These are phyloP conservation scores for Dipodascopsis uninucleata DNA, from an alignment of 805 yeast species.

Conservation along the genomic window DNA sequence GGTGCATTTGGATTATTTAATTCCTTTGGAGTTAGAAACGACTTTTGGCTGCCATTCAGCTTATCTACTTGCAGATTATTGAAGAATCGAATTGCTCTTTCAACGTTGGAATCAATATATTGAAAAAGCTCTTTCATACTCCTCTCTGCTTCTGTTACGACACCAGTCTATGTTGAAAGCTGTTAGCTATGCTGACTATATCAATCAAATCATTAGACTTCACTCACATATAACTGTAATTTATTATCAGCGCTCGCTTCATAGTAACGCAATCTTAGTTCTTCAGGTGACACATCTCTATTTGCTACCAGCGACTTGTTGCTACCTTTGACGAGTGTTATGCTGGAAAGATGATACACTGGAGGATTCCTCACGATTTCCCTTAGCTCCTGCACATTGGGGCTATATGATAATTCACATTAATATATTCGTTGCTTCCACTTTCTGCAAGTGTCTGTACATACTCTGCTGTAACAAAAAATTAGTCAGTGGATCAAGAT, in stretches of 20 bases:
- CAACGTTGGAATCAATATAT: no score
- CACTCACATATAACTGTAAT: conserved; percentile 8
- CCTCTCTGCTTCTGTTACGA: no score
- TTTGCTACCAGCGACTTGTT: conserved; percentile 5
- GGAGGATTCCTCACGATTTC: conserved; percentile 8
- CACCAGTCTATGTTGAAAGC: not conserved
- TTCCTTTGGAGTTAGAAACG: no score
- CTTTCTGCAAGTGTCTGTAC: no score
- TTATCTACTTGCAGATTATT: no score
- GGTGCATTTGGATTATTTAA: conserved; percentile 6
- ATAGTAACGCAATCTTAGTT: conserved; percentile 10
- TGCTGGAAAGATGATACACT: conserved; percentile 7
- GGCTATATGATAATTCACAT: no score
- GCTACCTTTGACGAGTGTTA: conserved; percentile 5
- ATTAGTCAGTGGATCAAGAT: no score
- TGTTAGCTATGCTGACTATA: not conserved
- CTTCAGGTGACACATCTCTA: conserved; percentile 20
- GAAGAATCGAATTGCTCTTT: no score
- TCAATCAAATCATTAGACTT: not conserved
- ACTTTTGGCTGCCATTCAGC: no score
- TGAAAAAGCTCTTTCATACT: no score
- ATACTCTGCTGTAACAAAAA: no score
- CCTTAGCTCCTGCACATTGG: conserved; percentile 2
- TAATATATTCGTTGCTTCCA: no score
- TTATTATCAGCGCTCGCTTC: conserved; percentile 3